Base-by-base conservation (phyloP, 176 grass and related monocot species). In the Luzula sylvatica region DNA sequence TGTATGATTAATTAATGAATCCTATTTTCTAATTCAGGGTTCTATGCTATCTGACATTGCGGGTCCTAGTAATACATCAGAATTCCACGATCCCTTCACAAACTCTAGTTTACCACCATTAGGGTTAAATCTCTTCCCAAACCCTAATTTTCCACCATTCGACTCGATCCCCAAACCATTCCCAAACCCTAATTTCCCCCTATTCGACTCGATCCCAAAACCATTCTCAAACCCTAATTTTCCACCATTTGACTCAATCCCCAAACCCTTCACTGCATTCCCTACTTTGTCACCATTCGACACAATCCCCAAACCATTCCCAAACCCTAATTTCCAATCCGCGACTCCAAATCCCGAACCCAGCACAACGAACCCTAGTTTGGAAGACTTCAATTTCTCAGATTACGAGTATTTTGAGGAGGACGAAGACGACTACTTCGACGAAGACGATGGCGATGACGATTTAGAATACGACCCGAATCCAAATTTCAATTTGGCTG, bases 391-490 rank as follows among this genome's bases (percentile, higher is more conserved):
- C 21, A 30, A 17, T 64, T 64, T 64, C 2, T 38, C 13, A 0
- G 42, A 23, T 77, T 66, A 21, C 35, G 65, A 55, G 5, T 74
- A 73, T 73, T 25, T 35, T 60, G 55, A 61, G 40, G 72, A 56
- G 20, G 46, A 56, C 11, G 28, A 56, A 12, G 76, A 82, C 78
- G 69, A 19, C 50, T 75, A 76, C 68, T 76, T 81, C 46, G 89
- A 87, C 46, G 72, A 78, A 45, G 75, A 84, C 35, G 68, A 72
- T 16, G 59, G 68, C 56, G 46, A 47, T 38, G 77, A 40, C 23
- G 58, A 32, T 68, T 11, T 41, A 17, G 13, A 21, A 2, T 19
- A 73, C 26, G 55, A 69, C 39, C 62, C 39, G 24, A 72, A 62
- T 61, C 42, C 41, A 35, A 80, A 59, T 60, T 83, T 74, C 61